Evolutionary conservation across 495 filamentous ascomycete species (phyloP), one percentile per base, ranked within the genome.

Genomic region (Aspergillus funiculosus): DNA sequence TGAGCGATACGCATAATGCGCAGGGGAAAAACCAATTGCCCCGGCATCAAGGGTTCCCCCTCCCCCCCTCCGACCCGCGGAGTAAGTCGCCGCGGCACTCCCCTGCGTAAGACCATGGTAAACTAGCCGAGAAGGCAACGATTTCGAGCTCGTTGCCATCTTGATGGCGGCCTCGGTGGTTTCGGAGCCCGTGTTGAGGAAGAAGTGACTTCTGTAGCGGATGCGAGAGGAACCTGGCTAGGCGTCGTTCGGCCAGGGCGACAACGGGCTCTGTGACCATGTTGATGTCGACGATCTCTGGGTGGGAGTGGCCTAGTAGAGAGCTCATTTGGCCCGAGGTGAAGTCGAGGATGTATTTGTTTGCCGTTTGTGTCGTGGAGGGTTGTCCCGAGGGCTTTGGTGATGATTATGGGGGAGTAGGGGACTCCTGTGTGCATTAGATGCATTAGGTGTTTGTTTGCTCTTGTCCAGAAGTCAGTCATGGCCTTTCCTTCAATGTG

Each of bases 301-400:
- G 74, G 46, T 79, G 69, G 0, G 67, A 70, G 47, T 80, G 77
- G n/a, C 76, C 77, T 1, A 80, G 62, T 0, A 79, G 60, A 17
- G 69, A 78, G 13, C 69, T 71, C 73, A 77, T 76, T 40, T 79
- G 76, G 21, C 75, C 77, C 0, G 75, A 78, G 0, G 76, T 79
- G 62, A 68, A 77, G 53, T 77, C 74, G 2, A 76, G 64, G 24
- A n/a, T n/a, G n/a, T n/a, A 78, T 72, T 17, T 56, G 57, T 8
- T 61, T 61, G 19, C 55, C 53, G 19, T 46, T 43, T 9, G 44
- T 40, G 21, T 56, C 54, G 35, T 60, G 57, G n/a, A 70, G 56
- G 11, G 49, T 39, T 5, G 59, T 60, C 4, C 67, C 67, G 18
- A 54, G 31, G 7, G 58, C 58, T 26, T 56, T 61, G 38, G 55